These are phyloP conservation scores for Eurotiales sp. DNA, from an alignment of 2,329 filamentous ascomycete genomes.

Conservation along the genomic window DNA sequence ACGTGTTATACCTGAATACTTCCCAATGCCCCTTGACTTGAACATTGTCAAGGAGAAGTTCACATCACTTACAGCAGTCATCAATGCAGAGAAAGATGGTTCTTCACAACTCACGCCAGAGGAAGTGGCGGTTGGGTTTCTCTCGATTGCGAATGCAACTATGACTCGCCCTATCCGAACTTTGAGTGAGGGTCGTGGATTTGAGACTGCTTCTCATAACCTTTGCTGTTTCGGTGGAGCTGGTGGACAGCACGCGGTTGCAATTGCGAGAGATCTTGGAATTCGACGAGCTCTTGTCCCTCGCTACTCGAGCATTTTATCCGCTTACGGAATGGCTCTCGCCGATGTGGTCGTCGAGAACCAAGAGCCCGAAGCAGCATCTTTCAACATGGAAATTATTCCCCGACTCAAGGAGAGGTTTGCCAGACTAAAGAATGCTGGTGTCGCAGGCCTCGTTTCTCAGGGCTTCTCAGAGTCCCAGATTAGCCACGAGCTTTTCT, in stretches of 20 bases:
- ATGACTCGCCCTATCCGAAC: constrained; percentile 22
- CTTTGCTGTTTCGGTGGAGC: constrained; percentile 31
- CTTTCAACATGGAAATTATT: constrained; percentile 16
- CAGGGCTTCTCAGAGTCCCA: constrained; percentile 36
- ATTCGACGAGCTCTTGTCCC: constrained; percentile 43
- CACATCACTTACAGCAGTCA: constrained; percentile 37
- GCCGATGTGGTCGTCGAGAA: constrained; percentile 38
- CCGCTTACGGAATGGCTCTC: constrained; percentile 32
- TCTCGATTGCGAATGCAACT: constrained; percentile 20
- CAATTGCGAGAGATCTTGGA: constrained; percentile 39
- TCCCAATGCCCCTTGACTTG: constrained; percentile 36
- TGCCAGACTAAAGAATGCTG: constrained; percentile 22
- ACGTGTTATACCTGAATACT: constrained; percentile 74
- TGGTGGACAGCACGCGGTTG: constrained; percentile 38
- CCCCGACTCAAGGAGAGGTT: constrained; percentile 24
- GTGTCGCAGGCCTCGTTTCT: constrained; percentile 24
- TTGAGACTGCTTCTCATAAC: constrained; percentile 23
- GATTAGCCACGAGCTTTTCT: constrained; percentile 32
- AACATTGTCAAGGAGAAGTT: constrained; percentile 40
- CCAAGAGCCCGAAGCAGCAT: constrained; percentile 29
- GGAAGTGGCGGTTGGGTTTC: constrained; percentile 21
- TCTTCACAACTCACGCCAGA: constrained; percentile 22
- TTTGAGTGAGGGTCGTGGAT: constrained; percentile 22
- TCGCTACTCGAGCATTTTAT: constrained; percentile 30
- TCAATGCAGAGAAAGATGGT: constrained; percentile 36